These are phyloP conservation scores for Cichorium intybus DNA, from an alignment of 140 eudicot species.

Conservation along the genomic window DNA sequence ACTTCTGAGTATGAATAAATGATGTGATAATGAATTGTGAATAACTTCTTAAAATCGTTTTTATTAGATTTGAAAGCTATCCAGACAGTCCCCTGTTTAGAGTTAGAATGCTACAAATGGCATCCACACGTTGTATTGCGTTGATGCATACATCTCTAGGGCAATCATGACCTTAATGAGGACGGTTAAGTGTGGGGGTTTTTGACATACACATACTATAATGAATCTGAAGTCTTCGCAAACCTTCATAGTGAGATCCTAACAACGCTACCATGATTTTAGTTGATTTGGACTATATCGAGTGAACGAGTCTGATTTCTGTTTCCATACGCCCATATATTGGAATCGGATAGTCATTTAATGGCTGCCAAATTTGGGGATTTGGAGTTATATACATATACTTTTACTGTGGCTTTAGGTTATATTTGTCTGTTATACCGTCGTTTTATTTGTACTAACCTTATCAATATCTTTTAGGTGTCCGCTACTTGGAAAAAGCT, in stretches of 20 bases:
- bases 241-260: neutral
- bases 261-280: neutral
- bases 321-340: neutral
- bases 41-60: neutral
- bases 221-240: neutral
- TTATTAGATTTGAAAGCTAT: neutral
- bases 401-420: neutral
- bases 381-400: neutral
- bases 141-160: neutral
- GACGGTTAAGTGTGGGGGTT: neutral
- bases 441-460: too few relatives aligned
- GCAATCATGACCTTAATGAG: neutral
- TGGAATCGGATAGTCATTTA: neutral
- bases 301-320: neutral
- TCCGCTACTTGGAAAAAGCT: constrained; percentile 97
- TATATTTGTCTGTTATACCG: too few relatives aligned
- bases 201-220: too few relatives aligned
- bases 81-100: neutral
- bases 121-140: neutral
- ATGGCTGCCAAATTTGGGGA: neutral
- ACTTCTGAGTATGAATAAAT: constrained; percentile 4
- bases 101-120: neutral
- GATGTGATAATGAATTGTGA: neutral
- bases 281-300: neutral
- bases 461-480: constrained; percentile 56